Conservation (phyloP, 2,329 filamentous ascomycete species). For the Cladophialophora yegresii region DNA sequence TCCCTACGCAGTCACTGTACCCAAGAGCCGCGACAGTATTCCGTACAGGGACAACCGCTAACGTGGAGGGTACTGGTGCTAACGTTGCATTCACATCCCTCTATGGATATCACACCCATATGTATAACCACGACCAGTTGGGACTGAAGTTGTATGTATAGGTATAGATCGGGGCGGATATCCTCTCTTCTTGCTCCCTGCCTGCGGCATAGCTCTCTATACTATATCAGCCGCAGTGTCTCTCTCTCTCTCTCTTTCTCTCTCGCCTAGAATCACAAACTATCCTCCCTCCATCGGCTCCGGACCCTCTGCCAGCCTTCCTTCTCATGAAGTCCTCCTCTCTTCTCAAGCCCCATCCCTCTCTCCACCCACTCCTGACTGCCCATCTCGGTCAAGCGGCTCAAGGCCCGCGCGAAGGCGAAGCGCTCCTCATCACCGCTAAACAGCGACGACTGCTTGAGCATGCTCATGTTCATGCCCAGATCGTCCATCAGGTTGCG, state of each 20-base stretch:
- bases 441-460: slow-evolving; percentile 86
- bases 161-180: too few species aligned
- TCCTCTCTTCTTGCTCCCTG: too few species aligned
- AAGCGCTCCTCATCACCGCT: slow-evolving; percentile 95
- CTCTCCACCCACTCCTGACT: slow-evolving; percentile 93
- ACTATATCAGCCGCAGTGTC: background rate
- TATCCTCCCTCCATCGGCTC: slow-evolving; percentile 55
- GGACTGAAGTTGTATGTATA: too few species aligned
- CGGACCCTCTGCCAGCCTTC: slow-evolving; percentile 53
- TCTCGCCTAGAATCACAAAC: slow-evolving; percentile 39
- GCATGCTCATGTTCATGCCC: slow-evolving; percentile 76
- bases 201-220: background rate
- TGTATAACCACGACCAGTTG: too few species aligned
- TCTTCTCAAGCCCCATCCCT: slow-evolving; percentile 56
- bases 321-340: slow-evolving; percentile 49
- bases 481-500: slow-evolving; percentile 83
- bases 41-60: too few species aligned
- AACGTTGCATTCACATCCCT: too few species aligned
- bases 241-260: background rate
- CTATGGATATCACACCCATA: too few species aligned
- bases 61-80: too few species aligned
- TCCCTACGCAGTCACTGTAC: too few species aligned
- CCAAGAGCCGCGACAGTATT: too few species aligned
- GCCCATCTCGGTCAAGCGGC: slow-evolving; percentile 86
- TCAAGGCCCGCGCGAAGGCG: slow-evolving; percentile 87